Percentiles rank a stretch among this genome's conserved stretches.
These are phyloP conservation scores for Mycena sp. DNA, from an alignment of 1,284 basidiomycete species.

Conservation along the genomic window DNA sequence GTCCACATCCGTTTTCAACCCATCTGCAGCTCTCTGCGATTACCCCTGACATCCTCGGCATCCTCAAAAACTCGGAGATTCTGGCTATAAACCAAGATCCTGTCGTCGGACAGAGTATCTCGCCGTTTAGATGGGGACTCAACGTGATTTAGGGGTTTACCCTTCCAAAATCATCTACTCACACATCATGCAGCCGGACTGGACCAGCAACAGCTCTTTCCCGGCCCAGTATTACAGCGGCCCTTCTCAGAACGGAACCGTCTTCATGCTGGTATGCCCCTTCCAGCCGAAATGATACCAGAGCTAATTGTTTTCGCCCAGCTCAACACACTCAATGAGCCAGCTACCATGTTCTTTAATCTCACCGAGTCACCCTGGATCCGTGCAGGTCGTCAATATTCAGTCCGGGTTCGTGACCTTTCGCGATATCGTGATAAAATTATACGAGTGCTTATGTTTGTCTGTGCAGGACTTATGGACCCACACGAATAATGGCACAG, in stretches of 20 bases:
- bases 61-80: conserved; percentile 70
- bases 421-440: background rate
- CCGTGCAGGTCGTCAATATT: conserved; percentile 69
- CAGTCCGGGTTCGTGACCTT: conserved; percentile 58
- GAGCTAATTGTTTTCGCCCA: conserved; percentile 29
- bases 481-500: conserved; percentile 74
- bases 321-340: conserved; percentile 62
- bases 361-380: conserved; percentile 77
- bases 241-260: conserved; percentile 59
- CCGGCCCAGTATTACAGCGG: conserved; percentile 71
- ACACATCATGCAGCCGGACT: conserved; percentile 54
- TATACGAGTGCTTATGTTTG: background rate
- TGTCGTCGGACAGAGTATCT: conserved; percentile 65
- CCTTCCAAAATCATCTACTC: background rate
- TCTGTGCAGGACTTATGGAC: conserved; percentile 68
- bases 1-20: background rate
- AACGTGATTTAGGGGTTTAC: conserved; percentile 49
- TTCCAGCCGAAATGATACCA: background rate
- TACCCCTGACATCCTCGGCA: conserved; percentile 59
- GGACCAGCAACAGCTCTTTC: conserved; percentile 57
- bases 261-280: conserved; percentile 62
- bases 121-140: conserved; percentile 75
- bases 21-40: conserved; percentile 56
- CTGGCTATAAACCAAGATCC: conserved; percentile 76
- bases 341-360: conserved; percentile 67